phyloP scores from a whole-genome alignment of 1,284 basidiomycete species.

The Microbotryomycetes sp. region DNA sequence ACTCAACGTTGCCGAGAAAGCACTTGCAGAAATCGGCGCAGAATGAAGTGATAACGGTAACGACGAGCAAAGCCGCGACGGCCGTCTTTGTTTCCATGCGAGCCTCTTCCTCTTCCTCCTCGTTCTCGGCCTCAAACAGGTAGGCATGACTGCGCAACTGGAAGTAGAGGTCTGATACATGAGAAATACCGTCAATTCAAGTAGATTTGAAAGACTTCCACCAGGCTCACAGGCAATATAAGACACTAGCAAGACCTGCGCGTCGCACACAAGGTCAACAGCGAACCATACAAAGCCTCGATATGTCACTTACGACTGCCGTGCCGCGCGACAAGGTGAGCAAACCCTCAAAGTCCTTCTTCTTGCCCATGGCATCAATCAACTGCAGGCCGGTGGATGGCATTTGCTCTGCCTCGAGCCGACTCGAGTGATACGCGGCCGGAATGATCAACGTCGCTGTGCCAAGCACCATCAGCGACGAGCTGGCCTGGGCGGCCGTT shows the following conservation, averaged over 20 bases:
- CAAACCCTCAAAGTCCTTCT: conserved; percentile 47
- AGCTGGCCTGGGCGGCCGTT: conserved; percentile 77
- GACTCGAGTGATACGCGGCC: conserved; percentile 34
- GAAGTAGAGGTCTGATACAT: conserved; percentile 37
- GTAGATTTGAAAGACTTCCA: background rate
- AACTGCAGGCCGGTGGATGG: conserved; percentile 5
- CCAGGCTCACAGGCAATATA: conserved; percentile 56
- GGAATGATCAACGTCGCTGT: conserved; percentile 37
- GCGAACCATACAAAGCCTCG: background rate
- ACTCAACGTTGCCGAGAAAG: background rate
- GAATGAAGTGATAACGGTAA: conserved; percentile 76
- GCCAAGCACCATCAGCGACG: conserved; percentile 33
- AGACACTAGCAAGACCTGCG: conserved; percentile 59
- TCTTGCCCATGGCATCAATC: conserved; percentile 15
- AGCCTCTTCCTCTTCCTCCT: conserved; percentile 50
- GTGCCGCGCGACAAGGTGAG: conserved; percentile 76
- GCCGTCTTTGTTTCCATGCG: conserved; percentile 65
- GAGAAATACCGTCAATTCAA: conserved; percentile 37
- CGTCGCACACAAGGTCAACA: background rate
- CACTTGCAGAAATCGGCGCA: conserved; percentile 57
- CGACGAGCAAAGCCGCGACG: conserved; percentile 45
- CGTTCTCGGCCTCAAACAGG: conserved; percentile 46
- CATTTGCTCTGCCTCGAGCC: conserved; percentile 19
- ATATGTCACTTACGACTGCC: conserved; percentile 48
- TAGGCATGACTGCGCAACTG: conserved; percentile 52